phyloP scores from a whole-genome alignment of 805 yeast genomes.

The Candida railenensis region DNA sequence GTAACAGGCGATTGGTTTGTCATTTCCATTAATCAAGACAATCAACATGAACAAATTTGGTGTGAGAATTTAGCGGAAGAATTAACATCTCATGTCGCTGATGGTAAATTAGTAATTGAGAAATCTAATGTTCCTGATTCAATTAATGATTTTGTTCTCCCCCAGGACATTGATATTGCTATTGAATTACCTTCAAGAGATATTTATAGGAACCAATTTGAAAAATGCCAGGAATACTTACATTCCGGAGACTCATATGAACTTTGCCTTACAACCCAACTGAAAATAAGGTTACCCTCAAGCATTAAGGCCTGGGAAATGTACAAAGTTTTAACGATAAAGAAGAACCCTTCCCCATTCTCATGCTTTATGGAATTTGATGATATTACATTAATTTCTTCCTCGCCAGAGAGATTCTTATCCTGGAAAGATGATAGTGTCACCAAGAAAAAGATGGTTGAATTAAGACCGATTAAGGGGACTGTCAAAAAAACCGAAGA shows the following conservation, averaged over 20 bases:
- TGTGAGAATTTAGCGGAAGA: conserved; percentile 17
- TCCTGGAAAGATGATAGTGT: conserved; percentile 59
- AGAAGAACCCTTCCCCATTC: conserved; percentile 88
- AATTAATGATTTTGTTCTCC: conserved; percentile 22
- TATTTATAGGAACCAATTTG: conserved; percentile 55
- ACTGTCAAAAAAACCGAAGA: conserved; percentile 71
- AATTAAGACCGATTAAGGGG: conserved; percentile 94
- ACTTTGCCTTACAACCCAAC: conserved; percentile 80
- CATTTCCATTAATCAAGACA: conserved; percentile 43
- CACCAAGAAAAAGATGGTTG: conserved; percentile 44
- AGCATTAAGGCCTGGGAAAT: conserved; percentile 68
- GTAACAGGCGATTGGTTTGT: conserved; percentile 44
- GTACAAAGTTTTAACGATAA: conserved; percentile 64
- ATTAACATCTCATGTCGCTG: conserved; percentile 8
- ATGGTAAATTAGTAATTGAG: conserved; percentile 14
- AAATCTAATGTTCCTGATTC: conserved; percentile 20
- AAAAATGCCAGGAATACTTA: conserved; percentile 63
- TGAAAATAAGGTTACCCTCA: conserved; percentile 53
- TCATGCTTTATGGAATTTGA: conserved; percentile 74
- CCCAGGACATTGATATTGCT: conserved; percentile 12
- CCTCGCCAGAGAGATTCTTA: conserved; percentile 93
- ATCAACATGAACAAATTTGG: conserved; percentile 37
- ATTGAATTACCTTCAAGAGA: conserved; percentile 51
- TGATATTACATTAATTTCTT: conserved; percentile 66
- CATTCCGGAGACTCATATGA: conserved; percentile 90